Evolutionary conservation across 257 asterid genomes (phyloP).

Genomic region (Oldenlandia corymbosa): DNA sequence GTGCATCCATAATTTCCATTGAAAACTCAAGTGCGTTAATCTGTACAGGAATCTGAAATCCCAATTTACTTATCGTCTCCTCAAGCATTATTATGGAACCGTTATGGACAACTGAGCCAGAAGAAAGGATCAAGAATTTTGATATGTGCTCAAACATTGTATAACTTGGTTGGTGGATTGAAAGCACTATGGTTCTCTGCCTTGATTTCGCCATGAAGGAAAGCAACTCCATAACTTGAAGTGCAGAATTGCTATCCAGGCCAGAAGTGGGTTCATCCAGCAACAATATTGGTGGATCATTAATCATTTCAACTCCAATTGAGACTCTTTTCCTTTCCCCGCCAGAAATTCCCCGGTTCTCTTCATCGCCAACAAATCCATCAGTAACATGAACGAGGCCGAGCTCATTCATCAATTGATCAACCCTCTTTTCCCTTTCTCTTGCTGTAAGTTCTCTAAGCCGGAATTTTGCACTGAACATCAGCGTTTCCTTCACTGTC

Average conservation of each 20-base stretch:
- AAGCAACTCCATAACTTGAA: conserved; percentile 67
- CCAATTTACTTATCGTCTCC: conserved; percentile 36
- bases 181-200: conserved; percentile 51
- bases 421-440: conserved; percentile 50
- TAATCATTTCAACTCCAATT: conserved; percentile 77
- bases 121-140: conserved; percentile 63
- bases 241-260: conserved; percentile 82
- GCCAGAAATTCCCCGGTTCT: conserved; percentile 74
- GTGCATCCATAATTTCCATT: conserved; percentile 62
- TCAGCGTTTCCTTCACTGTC: conserved; percentile 66
- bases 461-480: conserved; percentile 65
- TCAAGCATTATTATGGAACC: conserved; percentile 68
- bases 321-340: conserved; percentile 84
- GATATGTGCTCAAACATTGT: conserved; percentile 61
- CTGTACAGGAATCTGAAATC: conserved; percentile 62
- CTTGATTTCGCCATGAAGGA: conserved; percentile 66
- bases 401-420: conserved; percentile 68
- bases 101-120: conserved; percentile 57
- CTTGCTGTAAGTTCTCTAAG: conserved; percentile 37
- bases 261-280: conserved; percentile 93
- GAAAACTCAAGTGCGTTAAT: conserved; percentile 73
- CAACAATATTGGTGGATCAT: conserved; percentile 66
- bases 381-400: conserved; percentile 70
- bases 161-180: conserved; percentile 85
- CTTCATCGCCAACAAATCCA: conserved; percentile 75